phyloP scores from a whole-genome alignment of 257 asterid genomes.

The Scutellaria galericulata region DNA sequence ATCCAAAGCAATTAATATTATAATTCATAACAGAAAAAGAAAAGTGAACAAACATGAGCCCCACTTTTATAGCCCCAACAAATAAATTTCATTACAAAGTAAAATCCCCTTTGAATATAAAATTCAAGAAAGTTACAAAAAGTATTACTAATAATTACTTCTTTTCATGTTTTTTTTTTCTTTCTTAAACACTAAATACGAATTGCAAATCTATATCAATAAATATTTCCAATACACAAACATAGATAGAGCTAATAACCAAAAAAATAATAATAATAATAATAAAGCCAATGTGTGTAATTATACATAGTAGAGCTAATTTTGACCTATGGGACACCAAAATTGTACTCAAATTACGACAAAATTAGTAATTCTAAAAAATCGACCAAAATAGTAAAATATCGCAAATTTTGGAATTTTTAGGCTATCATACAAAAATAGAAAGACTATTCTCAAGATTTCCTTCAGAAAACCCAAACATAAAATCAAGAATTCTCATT shows the following conservation, averaged over 20 bases:
- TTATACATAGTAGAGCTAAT: too few species aligned
- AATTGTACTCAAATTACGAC: not conserved
- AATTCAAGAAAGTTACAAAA: conserved; percentile 10
- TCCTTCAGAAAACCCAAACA: conserved; percentile 12
- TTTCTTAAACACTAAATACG: not conserved
- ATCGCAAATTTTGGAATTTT: too few species aligned
- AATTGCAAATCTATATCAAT: not conserved
- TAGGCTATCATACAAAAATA: too few species aligned
- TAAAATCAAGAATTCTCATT: not conserved
- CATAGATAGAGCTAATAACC: too few species aligned
- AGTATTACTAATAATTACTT: not conserved
- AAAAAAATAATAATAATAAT: too few species aligned
- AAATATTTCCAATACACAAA: not conserved
- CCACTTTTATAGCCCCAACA: conserved; percentile 33
- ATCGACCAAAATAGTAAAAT: too few species aligned
- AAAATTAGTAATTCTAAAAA: not conserved
- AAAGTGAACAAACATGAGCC: conserved; percentile 36
- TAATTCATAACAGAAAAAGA: conserved; percentile 18
- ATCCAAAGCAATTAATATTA: conserved; percentile 51
- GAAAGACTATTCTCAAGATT: not conserved
- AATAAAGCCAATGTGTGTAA: too few species aligned
- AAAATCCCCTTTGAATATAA: not conserved
- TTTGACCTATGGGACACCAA: not conserved
- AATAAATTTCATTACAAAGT: conserved; percentile 2
- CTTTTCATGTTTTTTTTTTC: not conserved